Evolutionary conservation across 306 rosid genomes (phyloP).

Genomic region (Elaeagnus macrophylla): DNA sequence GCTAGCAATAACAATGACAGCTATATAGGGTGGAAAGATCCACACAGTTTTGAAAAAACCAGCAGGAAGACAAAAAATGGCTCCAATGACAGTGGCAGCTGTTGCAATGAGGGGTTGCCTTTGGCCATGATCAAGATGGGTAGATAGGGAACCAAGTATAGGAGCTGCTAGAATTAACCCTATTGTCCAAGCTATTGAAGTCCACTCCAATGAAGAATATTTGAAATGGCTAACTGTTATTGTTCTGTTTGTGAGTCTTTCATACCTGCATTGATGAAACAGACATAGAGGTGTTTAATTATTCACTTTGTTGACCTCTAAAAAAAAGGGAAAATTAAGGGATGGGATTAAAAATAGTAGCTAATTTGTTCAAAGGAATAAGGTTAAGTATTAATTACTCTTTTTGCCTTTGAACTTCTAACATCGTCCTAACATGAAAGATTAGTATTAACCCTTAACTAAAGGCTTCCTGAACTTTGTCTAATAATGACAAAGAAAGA

Average conservation of each 20-base stretch:
- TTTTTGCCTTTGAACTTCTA: too few species aligned
- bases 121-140: conserved; percentile 53
- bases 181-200: conserved; percentile 70
- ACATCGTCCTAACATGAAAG: too few species aligned
- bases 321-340: too few species aligned
- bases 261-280: conserved; percentile 37
- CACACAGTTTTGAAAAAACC: conserved; percentile 53
- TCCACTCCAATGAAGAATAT: conserved; percentile 55
- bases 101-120: conserved; percentile 36
- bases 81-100: conserved; percentile 52
- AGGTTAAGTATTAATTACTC: too few species aligned
- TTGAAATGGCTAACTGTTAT: conserved; percentile 23
- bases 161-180: conserved; percentile 68
- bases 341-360: too few species aligned
- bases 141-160: conserved; percentile 39
- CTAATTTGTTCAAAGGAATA: too few species aligned
- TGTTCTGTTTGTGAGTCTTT: conserved; percentile 37
- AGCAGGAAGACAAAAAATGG: conserved; percentile 59
- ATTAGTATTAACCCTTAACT: too few species aligned
- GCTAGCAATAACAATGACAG: conserved; percentile 42
- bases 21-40: conserved; percentile 61
- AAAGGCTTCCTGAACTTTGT: too few species aligned
- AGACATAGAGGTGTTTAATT: neutral
- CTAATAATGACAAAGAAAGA: too few species aligned
- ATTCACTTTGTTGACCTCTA: neutral